A percentile compares a stretch with the other conserved stretches of the same genome.
phyloP scores from a whole-genome alignment of 1,284 basidiomycete species.

The Thelephora terrestris region DNA sequence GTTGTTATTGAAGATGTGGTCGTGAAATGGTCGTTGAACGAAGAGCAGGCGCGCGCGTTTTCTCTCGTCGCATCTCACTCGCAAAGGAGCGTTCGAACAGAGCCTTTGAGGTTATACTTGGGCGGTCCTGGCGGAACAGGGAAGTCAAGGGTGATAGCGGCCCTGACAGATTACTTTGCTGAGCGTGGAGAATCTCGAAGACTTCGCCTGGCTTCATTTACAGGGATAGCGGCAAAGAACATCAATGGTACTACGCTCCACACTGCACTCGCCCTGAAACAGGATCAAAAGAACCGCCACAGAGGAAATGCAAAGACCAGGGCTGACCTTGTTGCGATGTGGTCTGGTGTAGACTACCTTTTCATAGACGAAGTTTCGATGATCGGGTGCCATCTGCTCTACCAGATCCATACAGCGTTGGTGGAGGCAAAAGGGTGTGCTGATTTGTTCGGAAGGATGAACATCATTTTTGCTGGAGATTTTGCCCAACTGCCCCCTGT shows the following conservation, averaged over 20 bases:
- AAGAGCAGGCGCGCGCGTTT: conserved; percentile 23
- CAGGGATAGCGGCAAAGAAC: conserved; percentile 26
- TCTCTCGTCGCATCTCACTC: conserved; percentile 19
- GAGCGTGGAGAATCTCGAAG: conserved; percentile 11
- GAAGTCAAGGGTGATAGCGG: conserved; percentile 26
- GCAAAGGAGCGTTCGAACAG: conserved; percentile 6
- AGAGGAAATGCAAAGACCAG: background rate
- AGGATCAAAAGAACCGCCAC: conserved; percentile 20
- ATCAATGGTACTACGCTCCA: conserved; percentile 26
- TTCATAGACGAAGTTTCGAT: conserved; percentile 35
- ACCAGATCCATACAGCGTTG: conserved; percentile 20
- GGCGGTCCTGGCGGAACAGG: conserved; percentile 28
- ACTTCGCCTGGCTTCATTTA: conserved; percentile 22
- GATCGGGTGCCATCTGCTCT: conserved; percentile 23
- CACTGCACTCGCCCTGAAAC: conserved; percentile 8
- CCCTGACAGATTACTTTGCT: conserved; percentile 21
- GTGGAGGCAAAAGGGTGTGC: conserved; percentile 15
- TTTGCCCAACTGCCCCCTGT: no score
- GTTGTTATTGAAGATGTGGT: conserved; percentile 10
- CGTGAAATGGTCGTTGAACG: conserved; percentile 15
- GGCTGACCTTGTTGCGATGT: conserved; percentile 23
- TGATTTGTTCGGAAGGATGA: conserved; percentile 27
- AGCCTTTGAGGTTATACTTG: conserved; percentile 16
- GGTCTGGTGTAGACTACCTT: conserved; percentile 7
- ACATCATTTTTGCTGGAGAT: conserved; percentile 30